Conservation (phyloP, 164 flowering plant genomes). For the Warburgia ugandensis region DNA sequence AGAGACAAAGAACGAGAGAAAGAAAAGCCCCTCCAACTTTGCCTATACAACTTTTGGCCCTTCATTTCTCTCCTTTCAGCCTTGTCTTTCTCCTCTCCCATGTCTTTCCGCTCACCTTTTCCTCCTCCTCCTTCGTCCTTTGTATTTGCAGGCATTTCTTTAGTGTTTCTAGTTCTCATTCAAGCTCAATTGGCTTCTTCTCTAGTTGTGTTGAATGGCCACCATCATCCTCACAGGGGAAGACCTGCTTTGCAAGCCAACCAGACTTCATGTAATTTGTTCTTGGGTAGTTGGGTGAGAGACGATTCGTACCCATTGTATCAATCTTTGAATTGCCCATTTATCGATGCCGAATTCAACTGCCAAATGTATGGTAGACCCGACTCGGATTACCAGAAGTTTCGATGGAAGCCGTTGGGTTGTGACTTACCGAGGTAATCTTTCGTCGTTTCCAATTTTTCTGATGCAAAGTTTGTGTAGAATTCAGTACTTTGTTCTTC, state of each 20-base stretch:
- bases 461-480: too few relatives aligned
- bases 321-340: constrained; percentile 42
- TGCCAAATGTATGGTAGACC: constrained; percentile 71
- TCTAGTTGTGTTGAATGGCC: neutral
- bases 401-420: constrained; percentile 59
- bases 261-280: constrained; percentile 44
- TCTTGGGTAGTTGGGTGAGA: constrained; percentile 58
- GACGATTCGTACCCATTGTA: constrained; percentile 60
- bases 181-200: neutral
- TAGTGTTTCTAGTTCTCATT: too few relatives aligned
- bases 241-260: constrained; percentile 13
- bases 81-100: too few relatives aligned
- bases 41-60: too few relatives aligned
- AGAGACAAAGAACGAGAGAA: too few relatives aligned
- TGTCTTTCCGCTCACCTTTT: neutral
- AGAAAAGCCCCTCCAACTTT: too few relatives aligned
- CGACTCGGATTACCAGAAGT: constrained; percentile 64
- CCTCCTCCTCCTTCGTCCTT: neutral
- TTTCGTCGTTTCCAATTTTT: too few relatives aligned
- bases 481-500: neutral
- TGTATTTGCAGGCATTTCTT: too few relatives aligned
- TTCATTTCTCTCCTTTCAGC: too few relatives aligned
- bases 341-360: constrained; percentile 65
- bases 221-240: neutral
- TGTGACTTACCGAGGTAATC: constrained; percentile 78